phyloP scores from a whole-genome alignment of 164 flowering plant genomes.

The Cinnamomum micranthum region DNA sequence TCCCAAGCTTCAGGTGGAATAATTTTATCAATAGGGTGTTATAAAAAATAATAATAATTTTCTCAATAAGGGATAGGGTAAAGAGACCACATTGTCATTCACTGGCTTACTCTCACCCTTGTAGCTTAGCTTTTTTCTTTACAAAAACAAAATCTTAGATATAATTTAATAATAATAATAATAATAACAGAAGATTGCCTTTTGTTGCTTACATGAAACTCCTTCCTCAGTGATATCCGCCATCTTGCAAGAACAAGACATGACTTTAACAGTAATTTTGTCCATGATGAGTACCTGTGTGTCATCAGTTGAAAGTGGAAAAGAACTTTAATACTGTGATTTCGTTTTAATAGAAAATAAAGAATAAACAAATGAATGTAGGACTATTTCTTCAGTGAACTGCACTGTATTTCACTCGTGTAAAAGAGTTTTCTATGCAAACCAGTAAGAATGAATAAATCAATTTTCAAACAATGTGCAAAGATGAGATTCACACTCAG shows the following conservation, averaged over 20 bases:
- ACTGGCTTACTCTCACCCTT: not conserved
- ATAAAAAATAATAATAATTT: no score
- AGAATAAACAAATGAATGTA: no score
- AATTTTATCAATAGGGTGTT: no score
- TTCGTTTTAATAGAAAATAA: no score
- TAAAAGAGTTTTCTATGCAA: not conserved
- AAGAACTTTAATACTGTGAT: not conserved
- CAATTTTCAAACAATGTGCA: not conserved
- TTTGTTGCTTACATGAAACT: slow-evolving; percentile 74
- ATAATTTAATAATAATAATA: not conserved
- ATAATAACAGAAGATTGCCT: not conserved
- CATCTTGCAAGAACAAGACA: slow-evolving; percentile 96
- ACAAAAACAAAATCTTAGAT: no score
- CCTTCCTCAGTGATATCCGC: slow-evolving; percentile 96
- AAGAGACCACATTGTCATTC: not conserved
- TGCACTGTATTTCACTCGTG: not conserved
- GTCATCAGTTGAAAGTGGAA: slow-evolving; percentile 7
- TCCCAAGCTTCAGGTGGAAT: no score
- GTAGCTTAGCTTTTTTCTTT: no score
- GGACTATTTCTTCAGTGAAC: not conserved
- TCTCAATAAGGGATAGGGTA: not conserved
- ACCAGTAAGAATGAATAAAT: not conserved
- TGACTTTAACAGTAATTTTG: slow-evolving; percentile 85
- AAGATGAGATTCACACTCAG: not conserved
- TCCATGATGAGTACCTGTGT: slow-evolving; percentile 96